Evolutionary conservation across 2,329 filamentous ascomycete species (phyloP).

Genomic region (Volutella citrinella): DNA sequence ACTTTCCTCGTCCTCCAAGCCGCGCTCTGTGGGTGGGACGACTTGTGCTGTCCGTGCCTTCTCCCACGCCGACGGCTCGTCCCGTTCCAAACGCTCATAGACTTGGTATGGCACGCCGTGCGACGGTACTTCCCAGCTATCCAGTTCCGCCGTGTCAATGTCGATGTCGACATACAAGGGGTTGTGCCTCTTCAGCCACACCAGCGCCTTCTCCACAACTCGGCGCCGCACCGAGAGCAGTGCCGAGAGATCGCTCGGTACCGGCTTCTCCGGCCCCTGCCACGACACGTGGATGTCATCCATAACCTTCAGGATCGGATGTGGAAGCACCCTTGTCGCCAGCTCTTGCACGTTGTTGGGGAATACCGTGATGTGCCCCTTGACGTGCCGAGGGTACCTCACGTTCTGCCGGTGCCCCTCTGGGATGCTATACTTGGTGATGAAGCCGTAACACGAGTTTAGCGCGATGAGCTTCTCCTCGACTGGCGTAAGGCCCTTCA

Average conservation of each 20-base stretch:
- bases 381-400: constrained; percentile 10
- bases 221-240: constrained; percentile 8
- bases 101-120: constrained; percentile 8
- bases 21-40: constrained; percentile 10
- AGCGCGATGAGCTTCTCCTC: constrained; percentile 7
- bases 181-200: constrained; percentile 12
- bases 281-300: constrained; percentile 10
- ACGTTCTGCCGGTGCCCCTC: not conserved
- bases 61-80: constrained; percentile 9
- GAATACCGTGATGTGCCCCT: constrained; percentile 15
- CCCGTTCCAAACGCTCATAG: constrained; percentile 10
- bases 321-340: constrained; percentile 7
- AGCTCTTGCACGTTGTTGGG: constrained; percentile 14
- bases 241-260: constrained; percentile 4
- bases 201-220: constrained; percentile 10
- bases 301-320: constrained; percentile 10
- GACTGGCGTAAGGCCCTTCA: constrained; percentile 9
- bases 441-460: constrained; percentile 1
- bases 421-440: constrained; percentile 1
- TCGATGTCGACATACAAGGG: constrained; percentile 7
- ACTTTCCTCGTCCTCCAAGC: constrained; percentile 2
- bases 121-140: constrained; percentile 10
- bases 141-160: constrained; percentile 9
- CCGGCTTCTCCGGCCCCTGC: constrained; percentile 8
- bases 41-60: constrained; percentile 9